phyloP scores from a whole-genome alignment of 1,284 basidiomycete species.

The Neolentinus lepideus region DNA sequence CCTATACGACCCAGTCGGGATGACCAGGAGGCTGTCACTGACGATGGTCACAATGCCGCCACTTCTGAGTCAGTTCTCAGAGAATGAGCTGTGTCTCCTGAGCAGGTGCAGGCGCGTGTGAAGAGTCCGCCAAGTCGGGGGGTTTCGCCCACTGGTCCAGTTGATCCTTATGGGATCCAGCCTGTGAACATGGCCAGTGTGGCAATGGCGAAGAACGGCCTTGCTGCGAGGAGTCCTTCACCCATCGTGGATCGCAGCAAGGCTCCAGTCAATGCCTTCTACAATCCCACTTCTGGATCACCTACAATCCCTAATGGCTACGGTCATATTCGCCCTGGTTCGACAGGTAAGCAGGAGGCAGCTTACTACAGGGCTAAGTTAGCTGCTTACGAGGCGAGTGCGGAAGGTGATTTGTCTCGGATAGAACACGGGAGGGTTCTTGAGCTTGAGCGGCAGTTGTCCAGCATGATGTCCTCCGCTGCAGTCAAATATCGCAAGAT shows the following conservation, averaged over 20 bases:
- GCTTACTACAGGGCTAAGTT: slow-evolving; percentile 96
- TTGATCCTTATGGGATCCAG: slow-evolving; percentile 1
- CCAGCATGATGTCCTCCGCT: slow-evolving; percentile 60
- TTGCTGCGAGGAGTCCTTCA: slow-evolving; percentile 55
- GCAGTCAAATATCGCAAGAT: slow-evolving; percentile 65
- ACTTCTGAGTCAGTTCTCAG: slow-evolving; percentile 32
- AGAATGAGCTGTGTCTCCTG: slow-evolving; percentile 50
- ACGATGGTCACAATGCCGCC: slow-evolving; percentile 42
- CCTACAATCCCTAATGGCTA: slow-evolving; percentile 47
- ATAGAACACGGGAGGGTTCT: slow-evolving; percentile 77
- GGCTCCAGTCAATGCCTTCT: slow-evolving; percentile 53
- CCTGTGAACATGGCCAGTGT: slow-evolving; percentile 46
- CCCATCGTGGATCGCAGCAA: slow-evolving; percentile 48
- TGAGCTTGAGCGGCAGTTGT: slow-evolving; percentile 78
- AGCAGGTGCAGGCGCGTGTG: slow-evolving; percentile 37
- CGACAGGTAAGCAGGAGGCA: slow-evolving; percentile 83
- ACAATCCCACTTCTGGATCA: slow-evolving; percentile 44
- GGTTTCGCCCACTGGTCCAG: not conserved
- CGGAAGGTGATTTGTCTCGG: slow-evolving; percentile 57
- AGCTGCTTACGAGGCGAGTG: slow-evolving; percentile 73
- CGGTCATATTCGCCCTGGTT: slow-evolving; percentile 38
- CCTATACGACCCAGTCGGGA: slow-evolving; percentile 59
- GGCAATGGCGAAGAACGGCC: slow-evolving; percentile 40
- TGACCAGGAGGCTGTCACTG: slow-evolving; percentile 51
- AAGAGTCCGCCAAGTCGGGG: slow-evolving; percentile 40